phyloP scores from a whole-genome alignment of 2,329 filamentous ascomycete genomes.

The Apiospora arundinis region DNA sequence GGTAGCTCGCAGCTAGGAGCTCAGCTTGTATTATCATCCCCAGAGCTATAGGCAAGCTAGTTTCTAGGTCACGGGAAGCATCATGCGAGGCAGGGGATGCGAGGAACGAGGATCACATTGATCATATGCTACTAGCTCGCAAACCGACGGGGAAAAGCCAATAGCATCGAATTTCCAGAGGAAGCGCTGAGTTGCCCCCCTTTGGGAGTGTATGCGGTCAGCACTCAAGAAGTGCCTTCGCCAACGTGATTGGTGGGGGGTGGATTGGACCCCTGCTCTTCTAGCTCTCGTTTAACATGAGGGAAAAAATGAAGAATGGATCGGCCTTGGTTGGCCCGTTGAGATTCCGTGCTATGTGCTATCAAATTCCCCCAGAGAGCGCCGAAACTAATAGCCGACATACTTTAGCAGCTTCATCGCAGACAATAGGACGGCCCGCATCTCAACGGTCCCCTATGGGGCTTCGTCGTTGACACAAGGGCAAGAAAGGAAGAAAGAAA shows the following conservation, averaged over 20 bases:
- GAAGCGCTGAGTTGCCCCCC: neutral
- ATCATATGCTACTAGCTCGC: constrained; percentile 15
- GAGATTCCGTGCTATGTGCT: neutral
- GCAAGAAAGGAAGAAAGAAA: neutral
- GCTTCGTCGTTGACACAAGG: neutral
- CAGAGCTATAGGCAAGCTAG: neutral
- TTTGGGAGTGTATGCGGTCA: constrained; percentile 2
- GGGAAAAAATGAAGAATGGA: neutral
- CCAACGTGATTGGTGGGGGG: neutral
- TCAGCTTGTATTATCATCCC: neutral
- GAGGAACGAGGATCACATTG: constrained; percentile 9
- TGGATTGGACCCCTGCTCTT: constrained; percentile 7
- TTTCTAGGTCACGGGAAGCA: neutral
- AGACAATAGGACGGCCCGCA: neutral
- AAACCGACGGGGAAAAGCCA: constrained; percentile 9
- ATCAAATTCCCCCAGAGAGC: neutral
- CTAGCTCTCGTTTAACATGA: constrained; percentile 14
- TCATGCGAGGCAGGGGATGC: constrained; percentile 7
- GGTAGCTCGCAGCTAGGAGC: neutral
- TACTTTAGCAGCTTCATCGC: neutral
- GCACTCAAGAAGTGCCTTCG: neutral
- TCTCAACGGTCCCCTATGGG: neutral
- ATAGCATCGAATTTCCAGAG: neutral
- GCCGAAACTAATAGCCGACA: neutral
- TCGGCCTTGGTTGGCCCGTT: neutral